These are phyloP conservation scores for Peronospora tabacina DNA, from an alignment of 352 stramenopile species.

Conservation along the genomic window DNA sequence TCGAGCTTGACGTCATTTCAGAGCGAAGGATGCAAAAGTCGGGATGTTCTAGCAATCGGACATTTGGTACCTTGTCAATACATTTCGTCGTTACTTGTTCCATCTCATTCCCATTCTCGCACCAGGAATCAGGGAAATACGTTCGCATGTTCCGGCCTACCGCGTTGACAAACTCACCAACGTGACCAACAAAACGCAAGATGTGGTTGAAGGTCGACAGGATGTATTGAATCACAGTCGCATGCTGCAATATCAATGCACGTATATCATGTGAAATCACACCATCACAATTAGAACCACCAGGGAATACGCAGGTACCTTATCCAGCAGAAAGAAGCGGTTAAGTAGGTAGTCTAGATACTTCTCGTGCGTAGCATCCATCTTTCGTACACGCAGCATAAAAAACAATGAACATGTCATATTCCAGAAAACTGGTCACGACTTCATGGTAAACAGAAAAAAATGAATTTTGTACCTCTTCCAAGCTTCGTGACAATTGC, in stretches of 20 bases:
- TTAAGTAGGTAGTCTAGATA: slow-evolving; percentile 60
- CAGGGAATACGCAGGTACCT: slow-evolving; percentile 28
- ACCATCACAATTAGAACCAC: neutral
- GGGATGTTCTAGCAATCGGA: slow-evolving; percentile 15
- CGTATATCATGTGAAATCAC: slow-evolving; percentile 2
- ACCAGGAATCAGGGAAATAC: slow-evolving; percentile 26
- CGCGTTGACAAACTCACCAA: slow-evolving; percentile 43
- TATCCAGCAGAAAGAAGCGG: slow-evolving; percentile 63
- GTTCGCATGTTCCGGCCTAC: slow-evolving; percentile 39
- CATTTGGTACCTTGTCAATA: neutral
- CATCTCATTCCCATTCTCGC: neutral
- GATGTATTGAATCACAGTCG: slow-evolving; percentile 60
- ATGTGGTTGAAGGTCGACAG: slow-evolving; percentile 69
- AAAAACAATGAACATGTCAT: neutral
- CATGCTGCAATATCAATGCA: slow-evolving; percentile 27
- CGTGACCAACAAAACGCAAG: slow-evolving; percentile 46
- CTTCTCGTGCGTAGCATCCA: slow-evolving; percentile 49
- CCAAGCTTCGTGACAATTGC: slow-evolving; percentile 20
- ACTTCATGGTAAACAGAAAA: neutral
- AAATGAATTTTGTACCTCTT: slow-evolving; percentile 17
- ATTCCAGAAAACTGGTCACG: neutral
- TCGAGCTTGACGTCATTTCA: slow-evolving; percentile 34
- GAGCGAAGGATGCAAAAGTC: slow-evolving; percentile 25
- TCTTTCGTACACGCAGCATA: slow-evolving; percentile 19
- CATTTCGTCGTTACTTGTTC: neutral